Conservation (phyloP, 2,329 filamentous ascomycete species). For the Exophiala calicioides region DNA sequence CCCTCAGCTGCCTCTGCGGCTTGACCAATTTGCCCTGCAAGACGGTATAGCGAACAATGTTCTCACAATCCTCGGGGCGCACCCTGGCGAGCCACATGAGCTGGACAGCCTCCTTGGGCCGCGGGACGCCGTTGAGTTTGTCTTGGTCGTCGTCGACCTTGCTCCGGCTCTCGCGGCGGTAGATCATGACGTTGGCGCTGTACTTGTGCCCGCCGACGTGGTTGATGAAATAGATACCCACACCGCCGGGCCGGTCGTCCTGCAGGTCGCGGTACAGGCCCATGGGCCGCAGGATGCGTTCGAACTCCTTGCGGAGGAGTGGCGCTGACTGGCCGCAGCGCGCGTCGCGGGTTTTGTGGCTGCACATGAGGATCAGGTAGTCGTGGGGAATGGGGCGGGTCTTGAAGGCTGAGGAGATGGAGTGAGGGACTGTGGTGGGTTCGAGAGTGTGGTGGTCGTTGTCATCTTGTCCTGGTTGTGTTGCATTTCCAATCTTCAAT, state of each 20-base stretch:
- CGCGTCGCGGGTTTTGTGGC: conserved; percentile 82
- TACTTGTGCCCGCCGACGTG: conserved; percentile 98
- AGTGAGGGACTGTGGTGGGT: conserved; percentile 9
- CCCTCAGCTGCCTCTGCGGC: conserved; percentile 78
- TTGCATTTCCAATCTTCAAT: conserved; percentile 11
- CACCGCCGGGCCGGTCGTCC: conserved; percentile 85
- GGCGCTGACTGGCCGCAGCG: conserved; percentile 92
- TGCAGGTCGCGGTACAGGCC: conserved; percentile 84
- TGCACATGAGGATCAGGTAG: conserved; percentile 84
- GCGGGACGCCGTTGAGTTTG: conserved; percentile 25
- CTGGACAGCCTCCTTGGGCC: conserved; percentile 66
- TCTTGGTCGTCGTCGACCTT: conserved; percentile 38
- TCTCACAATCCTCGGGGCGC: conserved; percentile 86
- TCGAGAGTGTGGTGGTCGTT: conserved; percentile 7
- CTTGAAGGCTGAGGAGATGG: conserved; percentile 22
- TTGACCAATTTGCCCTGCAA: conserved; percentile 93
- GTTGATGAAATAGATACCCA: conserved; percentile 84
- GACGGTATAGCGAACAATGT: conserved; percentile 83
- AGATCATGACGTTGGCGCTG: conserved; percentile 90
- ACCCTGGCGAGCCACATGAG: conserved; percentile 92
- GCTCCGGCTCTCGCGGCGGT: conserved; percentile 60
- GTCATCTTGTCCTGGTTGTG: not conserved
- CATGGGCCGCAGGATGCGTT: conserved; percentile 80
- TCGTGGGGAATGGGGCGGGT: conserved; percentile 70
- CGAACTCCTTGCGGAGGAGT: conserved; percentile 81